Evolutionary conservation across 2,329 filamentous ascomycete genomes (phyloP).

Genomic region (Stromatinia cepivora): DNA sequence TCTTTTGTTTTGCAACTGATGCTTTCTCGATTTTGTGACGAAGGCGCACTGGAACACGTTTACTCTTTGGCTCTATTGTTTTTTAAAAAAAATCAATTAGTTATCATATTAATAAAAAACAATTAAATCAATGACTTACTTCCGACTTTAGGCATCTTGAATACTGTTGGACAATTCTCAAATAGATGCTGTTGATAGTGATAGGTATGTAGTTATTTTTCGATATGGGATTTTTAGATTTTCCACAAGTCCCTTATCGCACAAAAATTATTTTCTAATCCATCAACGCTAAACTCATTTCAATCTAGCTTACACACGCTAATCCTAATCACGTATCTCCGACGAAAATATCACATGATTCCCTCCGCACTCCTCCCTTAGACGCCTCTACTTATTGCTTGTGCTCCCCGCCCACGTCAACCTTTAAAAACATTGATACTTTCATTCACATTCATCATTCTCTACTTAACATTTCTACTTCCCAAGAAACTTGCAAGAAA

Average conservation of each 20-base stretch:
- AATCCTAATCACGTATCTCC: conserved; percentile 9
- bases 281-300: conserved; percentile 4
- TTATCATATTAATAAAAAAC: neutral
- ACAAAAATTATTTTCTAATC: conserved; percentile 25
- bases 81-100: conserved; percentile 27
- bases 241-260: conserved; percentile 20
- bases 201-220: neutral
- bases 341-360: conserved; percentile 13
- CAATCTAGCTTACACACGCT: neutral
- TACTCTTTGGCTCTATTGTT: conserved; percentile 81
- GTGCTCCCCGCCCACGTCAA: conserved; percentile 21
- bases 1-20: conserved; percentile 85
- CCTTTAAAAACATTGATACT: neutral
- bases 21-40: conserved; percentile 96
- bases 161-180: conserved; percentile 19
- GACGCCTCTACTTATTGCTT: conserved; percentile 22
- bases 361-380: conserved; percentile 12
- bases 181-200: conserved; percentile 17
- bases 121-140: conserved; percentile 33
- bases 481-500: neutral
- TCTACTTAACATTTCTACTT: neutral
- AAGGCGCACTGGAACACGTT: conserved; percentile 84
- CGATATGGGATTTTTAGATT: conserved; percentile 19
- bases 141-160: conserved; percentile 42
- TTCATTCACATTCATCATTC: conserved; percentile 3